Evolutionary conservation across 2,329 filamentous ascomycete species (phyloP).

Genomic region (Trichoderma sp.): DNA sequence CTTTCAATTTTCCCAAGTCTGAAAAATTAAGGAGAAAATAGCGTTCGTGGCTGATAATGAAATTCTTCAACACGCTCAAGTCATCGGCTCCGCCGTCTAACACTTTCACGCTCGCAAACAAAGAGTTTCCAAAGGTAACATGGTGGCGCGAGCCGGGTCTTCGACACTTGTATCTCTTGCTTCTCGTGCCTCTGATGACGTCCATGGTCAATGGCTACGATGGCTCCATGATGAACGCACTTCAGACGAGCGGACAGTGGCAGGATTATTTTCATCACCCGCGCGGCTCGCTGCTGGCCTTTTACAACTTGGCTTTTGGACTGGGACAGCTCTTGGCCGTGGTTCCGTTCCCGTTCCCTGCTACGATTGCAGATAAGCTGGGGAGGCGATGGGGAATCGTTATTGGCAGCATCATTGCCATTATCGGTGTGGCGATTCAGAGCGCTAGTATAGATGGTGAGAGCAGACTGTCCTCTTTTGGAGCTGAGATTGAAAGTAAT

Average conservation of each 20-base stretch:
- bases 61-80: not conserved
- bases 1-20: not conserved
- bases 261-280: conserved; percentile 23
- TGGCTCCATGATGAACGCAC: conserved; percentile 26
- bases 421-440: conserved; percentile 20
- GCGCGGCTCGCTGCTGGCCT: conserved; percentile 5
- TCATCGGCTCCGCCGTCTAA: conserved; percentile 14
- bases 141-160: conserved; percentile 16
- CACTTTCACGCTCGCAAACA: conserved; percentile 18
- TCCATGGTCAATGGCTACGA: conserved; percentile 23
- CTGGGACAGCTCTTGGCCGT: conserved; percentile 13
- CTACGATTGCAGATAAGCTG: conserved; percentile 13
- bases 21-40: not conserved
- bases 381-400: conserved; percentile 14
- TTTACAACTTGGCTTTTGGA: conserved; percentile 14
- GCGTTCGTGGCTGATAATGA: not conserved
- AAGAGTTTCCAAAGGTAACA: conserved; percentile 16
- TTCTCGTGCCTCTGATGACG: conserved; percentile 15
- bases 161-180: conserved; percentile 4
- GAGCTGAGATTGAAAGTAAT: conserved; percentile 33
- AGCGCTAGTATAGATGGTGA: conserved; percentile 18
- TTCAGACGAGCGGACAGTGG: conserved; percentile 22
- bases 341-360: conserved; percentile 11
- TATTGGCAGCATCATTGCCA: conserved; percentile 19
- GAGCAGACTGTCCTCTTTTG: conserved; percentile 43